Evolutionary conservation across 2,329 filamentous ascomycete species (phyloP).

Genomic region (Fusarium decemcellulare): DNA sequence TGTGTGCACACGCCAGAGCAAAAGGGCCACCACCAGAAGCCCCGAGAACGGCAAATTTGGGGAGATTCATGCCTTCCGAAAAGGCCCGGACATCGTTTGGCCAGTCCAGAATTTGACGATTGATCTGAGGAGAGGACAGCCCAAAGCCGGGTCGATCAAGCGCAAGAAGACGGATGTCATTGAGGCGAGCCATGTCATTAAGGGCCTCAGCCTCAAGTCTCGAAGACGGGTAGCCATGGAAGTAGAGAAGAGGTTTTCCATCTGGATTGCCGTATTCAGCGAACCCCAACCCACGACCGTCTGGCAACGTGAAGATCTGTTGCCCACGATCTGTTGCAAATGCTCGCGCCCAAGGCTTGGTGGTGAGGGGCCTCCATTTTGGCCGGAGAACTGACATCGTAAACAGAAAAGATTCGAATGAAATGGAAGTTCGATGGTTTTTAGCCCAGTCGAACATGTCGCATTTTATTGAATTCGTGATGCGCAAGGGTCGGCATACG

Average conservation of each 20-base stretch:
- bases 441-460: too few species aligned
- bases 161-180: constrained; percentile 52
- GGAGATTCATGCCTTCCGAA: constrained; percentile 42
- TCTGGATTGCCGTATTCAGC: constrained; percentile 54
- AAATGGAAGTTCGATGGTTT: too few species aligned
- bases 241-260: constrained; percentile 54
- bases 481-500: too few species aligned
- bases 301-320: constrained; percentile 53
- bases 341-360: too few species aligned
- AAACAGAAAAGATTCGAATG: too few species aligned
- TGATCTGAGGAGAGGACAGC: constrained; percentile 53
- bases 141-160: constrained; percentile 61
- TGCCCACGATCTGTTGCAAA: too few species aligned
- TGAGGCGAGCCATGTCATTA: constrained; percentile 43
- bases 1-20: constrained; percentile 52
- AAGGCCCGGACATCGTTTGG: constrained; percentile 52
- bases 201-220: constrained; percentile 54
- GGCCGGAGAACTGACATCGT: too few species aligned
- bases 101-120: constrained; percentile 51
- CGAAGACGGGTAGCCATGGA: constrained; percentile 60
- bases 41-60: constrained; percentile 52
- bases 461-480: too few species aligned
- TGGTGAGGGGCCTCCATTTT: too few species aligned
- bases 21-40: constrained; percentile 55
- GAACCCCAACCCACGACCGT: constrained; percentile 58